Conservation (phyloP, 345 rosid genomes). For the Citrus trifoliata region DNA sequence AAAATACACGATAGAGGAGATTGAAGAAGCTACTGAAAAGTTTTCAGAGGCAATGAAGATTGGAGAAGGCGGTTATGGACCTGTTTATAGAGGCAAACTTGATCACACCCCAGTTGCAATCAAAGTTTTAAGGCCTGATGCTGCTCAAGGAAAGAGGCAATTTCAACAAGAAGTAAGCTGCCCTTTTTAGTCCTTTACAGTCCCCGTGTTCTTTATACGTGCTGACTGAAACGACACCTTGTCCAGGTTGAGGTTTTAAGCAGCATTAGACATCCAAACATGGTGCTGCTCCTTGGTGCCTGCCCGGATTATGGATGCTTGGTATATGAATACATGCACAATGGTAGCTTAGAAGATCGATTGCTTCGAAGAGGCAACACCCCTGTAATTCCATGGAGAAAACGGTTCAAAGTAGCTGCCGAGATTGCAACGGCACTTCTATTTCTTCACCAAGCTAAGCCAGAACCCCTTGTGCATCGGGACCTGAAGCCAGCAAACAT, state of each 20-base stretch:
- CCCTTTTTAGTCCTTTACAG: too few relatives aligned
- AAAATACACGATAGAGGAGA: slow-evolving; percentile 73
- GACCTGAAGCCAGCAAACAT: slow-evolving; percentile 95
- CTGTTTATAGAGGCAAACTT: slow-evolving; percentile 77
- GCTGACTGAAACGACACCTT: background rate
- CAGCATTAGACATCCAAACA: slow-evolving; percentile 82
- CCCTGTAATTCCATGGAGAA: slow-evolving; percentile 71
- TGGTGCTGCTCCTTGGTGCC: slow-evolving; percentile 95
- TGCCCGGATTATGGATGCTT: slow-evolving; percentile 90
- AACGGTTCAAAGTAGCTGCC: slow-evolving; percentile 63
- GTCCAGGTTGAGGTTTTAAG: slow-evolving; percentile 80
- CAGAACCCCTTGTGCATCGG: slow-evolving; percentile 94
- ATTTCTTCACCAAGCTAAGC: slow-evolving; percentile 92
- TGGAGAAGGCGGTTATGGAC: slow-evolving; percentile 98
- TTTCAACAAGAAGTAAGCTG: slow-evolving; percentile 78
- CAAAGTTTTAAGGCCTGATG: slow-evolving; percentile 85
- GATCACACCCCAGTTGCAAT: slow-evolving; percentile 92
- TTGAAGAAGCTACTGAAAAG: slow-evolving; percentile 64
- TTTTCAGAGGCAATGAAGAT: slow-evolving; percentile 52
- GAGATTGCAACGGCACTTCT: slow-evolving; percentile 85
- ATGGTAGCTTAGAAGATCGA: slow-evolving; percentile 85
- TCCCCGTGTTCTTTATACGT: background rate
- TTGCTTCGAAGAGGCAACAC: slow-evolving; percentile 59
- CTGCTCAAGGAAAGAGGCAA: slow-evolving; percentile 86
- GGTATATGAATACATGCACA: slow-evolving; percentile 79